These are phyloP conservation scores for Durio zibethinus DNA, from an alignment of 345 rosid species.

Conservation along the genomic window DNA sequence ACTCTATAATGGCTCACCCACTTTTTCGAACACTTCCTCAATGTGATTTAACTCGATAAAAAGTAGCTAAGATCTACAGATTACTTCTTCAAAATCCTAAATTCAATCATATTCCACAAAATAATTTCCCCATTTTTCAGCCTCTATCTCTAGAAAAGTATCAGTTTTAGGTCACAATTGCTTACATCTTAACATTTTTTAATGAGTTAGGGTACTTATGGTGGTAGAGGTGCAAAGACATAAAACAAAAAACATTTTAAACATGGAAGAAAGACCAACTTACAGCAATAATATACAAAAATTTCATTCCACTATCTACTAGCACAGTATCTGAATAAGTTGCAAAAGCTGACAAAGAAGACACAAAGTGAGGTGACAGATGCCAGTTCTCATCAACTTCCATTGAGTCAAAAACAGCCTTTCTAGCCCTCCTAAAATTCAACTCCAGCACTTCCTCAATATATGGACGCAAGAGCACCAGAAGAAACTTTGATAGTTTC, in stretches of 20 bases:
- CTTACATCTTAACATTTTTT: background rate
- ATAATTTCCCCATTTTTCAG: background rate
- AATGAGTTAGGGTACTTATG: background rate
- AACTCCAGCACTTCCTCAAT: constrained; percentile 90
- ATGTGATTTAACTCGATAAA: background rate
- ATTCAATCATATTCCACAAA: background rate
- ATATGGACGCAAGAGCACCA: constrained; percentile 79
- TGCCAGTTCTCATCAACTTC: constrained; percentile 56
- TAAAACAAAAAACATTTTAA: background rate
- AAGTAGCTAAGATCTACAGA: background rate
- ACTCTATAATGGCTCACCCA: background rate
- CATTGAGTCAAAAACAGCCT: constrained; percentile 48
- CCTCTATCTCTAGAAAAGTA: background rate
- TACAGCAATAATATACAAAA: constrained; percentile 77
- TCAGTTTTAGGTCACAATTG: background rate
- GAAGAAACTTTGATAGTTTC: constrained; percentile 73
- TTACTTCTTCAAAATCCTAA: constrained; percentile 2
- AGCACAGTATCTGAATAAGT: constrained; percentile 54
- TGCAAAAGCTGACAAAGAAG: constrained; percentile 58
- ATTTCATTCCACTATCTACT: constrained; percentile 72
- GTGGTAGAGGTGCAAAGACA: background rate
- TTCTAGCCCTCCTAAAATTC: constrained; percentile 84
- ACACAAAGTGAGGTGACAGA: constrained; percentile 46
- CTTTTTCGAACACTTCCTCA: background rate
- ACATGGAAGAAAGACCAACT: constrained; percentile 29